A percentile compares a stretch with the other conserved stretches of the same genome.
These are phyloP conservation scores for Cardiosporidium cionae DNA, from an alignment of 169 alveolate species.

Conservation along the genomic window DNA sequence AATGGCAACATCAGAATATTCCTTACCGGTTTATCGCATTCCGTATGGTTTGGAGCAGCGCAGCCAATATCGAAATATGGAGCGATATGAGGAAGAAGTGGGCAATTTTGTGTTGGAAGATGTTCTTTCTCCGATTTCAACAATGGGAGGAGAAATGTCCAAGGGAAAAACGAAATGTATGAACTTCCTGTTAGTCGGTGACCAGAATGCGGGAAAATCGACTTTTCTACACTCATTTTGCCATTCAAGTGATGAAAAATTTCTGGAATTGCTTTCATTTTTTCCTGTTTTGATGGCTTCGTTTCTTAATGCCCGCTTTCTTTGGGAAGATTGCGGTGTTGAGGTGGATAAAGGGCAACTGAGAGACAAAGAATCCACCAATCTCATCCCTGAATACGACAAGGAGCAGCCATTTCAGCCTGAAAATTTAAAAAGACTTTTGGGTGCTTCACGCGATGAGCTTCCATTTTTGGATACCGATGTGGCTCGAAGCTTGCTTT, in stretches of 20 bases:
- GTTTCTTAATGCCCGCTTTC: slow-evolving; percentile 11
- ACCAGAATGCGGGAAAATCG: slow-evolving; percentile 35
- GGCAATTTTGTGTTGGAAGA: background rate
- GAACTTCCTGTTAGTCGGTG: slow-evolving; percentile 20
- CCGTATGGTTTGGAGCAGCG: slow-evolving; percentile 35
- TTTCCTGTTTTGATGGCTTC: slow-evolving; percentile 27
- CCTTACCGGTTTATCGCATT: slow-evolving; percentile 6
- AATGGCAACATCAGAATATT: too few species aligned
- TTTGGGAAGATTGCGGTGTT: background rate
- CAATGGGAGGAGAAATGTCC: background rate
- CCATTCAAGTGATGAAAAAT: background rate
- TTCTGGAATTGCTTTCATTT: slow-evolving; percentile 7
- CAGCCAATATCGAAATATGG: slow-evolving; percentile 1
- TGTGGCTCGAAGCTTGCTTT: slow-evolving; percentile 22
- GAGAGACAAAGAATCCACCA: background rate
- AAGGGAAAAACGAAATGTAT: background rate
- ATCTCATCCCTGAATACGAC: background rate
- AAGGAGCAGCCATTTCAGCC: background rate
- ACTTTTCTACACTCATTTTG: slow-evolving; percentile 18
- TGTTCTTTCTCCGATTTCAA: background rate
- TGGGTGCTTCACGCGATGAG: slow-evolving; percentile 17
- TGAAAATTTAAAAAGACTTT: background rate
- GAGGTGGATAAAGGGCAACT: background rate
- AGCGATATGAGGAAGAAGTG: background rate
- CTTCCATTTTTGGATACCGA: slow-evolving; percentile 35